A percentile compares a stretch with the other conserved stretches of the same genome.
phyloP scores from a whole-genome alignment of 257 asterid species.

The Jasminum sambac region DNA sequence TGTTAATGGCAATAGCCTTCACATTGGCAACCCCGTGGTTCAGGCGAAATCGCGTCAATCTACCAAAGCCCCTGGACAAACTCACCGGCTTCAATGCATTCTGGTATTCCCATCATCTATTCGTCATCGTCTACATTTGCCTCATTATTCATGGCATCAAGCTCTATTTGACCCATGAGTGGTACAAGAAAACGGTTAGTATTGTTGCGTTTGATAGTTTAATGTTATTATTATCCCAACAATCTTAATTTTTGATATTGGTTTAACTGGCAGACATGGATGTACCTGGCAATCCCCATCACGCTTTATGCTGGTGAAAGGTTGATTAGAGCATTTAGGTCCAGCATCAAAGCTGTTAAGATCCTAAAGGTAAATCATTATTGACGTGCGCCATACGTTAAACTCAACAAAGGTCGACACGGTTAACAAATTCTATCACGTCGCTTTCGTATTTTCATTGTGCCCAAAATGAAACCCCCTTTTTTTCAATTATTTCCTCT shows the following conservation, averaged over 20 bases:
- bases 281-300: constrained; percentile 70
- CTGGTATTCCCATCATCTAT: constrained; percentile 89
- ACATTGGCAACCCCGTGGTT: constrained; percentile 82
- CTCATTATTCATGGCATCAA: constrained; percentile 77
- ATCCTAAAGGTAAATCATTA: constrained; percentile 56
- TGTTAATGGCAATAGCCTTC: constrained; percentile 78
- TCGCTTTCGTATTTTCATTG: not conserved
- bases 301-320: constrained; percentile 67
- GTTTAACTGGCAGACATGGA: constrained; percentile 65
- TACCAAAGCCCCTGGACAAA: constrained; percentile 63
- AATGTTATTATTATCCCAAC: too few species aligned
- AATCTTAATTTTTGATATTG: too few species aligned
- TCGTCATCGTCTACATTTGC: constrained; percentile 62
- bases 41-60: constrained; percentile 48
- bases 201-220: not conserved
- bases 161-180: constrained; percentile 58
- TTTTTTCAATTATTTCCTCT: not conserved
- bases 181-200: constrained; percentile 71
- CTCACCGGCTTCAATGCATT: constrained; percentile 89
- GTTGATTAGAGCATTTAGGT: constrained; percentile 64
- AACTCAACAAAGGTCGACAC: not conserved
- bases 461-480: not conserved
- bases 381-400: not conserved
- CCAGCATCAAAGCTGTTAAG: constrained; percentile 69
- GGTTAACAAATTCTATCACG: not conserved